Evolutionary conservation across 2,329 filamentous ascomycete species (phyloP), one percentile per base, ranked within the genome.

Genomic region (Talaromyces sp.): DNA sequence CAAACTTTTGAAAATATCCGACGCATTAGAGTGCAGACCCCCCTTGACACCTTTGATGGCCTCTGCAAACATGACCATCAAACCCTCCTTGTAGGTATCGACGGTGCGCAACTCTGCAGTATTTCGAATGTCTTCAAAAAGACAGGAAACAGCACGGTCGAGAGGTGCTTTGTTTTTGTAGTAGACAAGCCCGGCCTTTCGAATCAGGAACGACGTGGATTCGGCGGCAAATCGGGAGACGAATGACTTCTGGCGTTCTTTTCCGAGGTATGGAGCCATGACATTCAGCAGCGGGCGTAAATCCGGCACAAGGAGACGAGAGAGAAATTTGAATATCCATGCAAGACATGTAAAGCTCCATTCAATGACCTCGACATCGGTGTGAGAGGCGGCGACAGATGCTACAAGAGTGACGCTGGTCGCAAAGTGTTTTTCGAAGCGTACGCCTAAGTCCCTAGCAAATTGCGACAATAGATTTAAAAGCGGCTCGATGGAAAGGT

Each of bases 281-380:
- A 95, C 86, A 70, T 91, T 85, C 72, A 92, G 93, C 1, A 96
- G 88, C 54, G 94, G 92, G 64, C 90, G 83, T 65, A 99, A 78
- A 71, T 99, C 91, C 4, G 92, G 89, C 0, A 95, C 90, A 27
- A 99, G 78, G 0, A 98, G 83, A 65, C 91, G 88, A 2, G 92
- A 96, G 5, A 99, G 85, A 72, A 98, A 98, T 73, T 99, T 99
- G 85, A 99, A 97, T 47, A 98, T 82, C 82, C 96, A 99, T 53
- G 95, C 92, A 61, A 99, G 82, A 68, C 91, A 93, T 12, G 89
- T 92, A 77, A 99, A 99, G 57, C 91, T 94, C 93, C 94, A 98
- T 78, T 99, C 95, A 57, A 98, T 91, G n/a, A 96, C 92, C 65
- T 93, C 91, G 30, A 91, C 88, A 70, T 91, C 89, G 61, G 90